Conservation (phyloP, 2,329 filamentous ascomycete genomes). For the Penicillium glabrum region DNA sequence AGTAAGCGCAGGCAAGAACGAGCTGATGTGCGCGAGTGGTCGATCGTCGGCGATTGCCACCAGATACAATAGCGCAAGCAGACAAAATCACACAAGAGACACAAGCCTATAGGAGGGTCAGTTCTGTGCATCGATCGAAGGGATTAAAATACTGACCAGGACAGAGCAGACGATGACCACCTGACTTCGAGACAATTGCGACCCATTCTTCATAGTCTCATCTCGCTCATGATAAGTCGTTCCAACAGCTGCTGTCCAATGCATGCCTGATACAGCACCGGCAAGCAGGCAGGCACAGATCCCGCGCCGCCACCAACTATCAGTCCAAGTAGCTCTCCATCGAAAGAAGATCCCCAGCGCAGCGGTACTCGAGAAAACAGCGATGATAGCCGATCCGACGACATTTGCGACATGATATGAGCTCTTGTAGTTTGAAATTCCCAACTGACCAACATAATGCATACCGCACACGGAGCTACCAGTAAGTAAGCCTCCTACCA, state of each 20-base stretch:
- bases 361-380: constrained; percentile 67
- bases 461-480: constrained; percentile 78
- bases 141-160: constrained; percentile 52
- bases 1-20: constrained; percentile 47
- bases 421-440: constrained; percentile 74
- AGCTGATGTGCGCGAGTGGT: constrained; percentile 63
- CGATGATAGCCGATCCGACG: constrained; percentile 68
- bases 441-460: constrained; percentile 85
- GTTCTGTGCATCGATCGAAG: not conserved
- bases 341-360: constrained; percentile 77
- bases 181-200: constrained; percentile 57
- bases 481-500: constrained; percentile 65
- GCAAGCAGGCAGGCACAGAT: constrained; percentile 68
- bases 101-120: constrained; percentile 51
- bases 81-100: constrained; percentile 62
- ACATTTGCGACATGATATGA: constrained; percentile 62
- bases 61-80: constrained; percentile 55
- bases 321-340: constrained; percentile 73
- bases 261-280: constrained; percentile 78
- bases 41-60: constrained; percentile 54
- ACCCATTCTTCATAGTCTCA: constrained; percentile 39
- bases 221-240: constrained; percentile 64
- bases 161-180: constrained; percentile 73
- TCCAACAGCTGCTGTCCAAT: constrained; percentile 75
- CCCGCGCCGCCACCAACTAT: constrained; percentile 72